Conservation (phyloP, 2,329 filamentous ascomycete species). For the Alternaria arborescens region DNA sequence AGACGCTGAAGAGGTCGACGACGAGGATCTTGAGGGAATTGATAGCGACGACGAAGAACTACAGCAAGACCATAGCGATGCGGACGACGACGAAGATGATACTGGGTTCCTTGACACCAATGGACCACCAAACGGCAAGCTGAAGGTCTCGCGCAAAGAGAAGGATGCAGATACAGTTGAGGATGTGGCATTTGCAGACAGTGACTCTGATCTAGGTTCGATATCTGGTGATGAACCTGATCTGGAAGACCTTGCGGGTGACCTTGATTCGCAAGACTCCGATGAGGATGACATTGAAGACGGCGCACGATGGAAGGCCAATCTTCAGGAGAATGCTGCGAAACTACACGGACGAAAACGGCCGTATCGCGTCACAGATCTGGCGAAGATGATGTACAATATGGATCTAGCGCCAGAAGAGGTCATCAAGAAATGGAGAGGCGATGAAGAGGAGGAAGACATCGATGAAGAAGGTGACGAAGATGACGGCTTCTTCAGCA, state of each 20-base stretch:
- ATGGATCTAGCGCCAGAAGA: slow-evolving; percentile 76
- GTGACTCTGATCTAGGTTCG: slow-evolving; percentile 94
- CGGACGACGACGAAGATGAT: slow-evolving; percentile 63
- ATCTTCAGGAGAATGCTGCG: slow-evolving; percentile 78
- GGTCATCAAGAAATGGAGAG: slow-evolving; percentile 81
- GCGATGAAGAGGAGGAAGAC: slow-evolving; percentile 64
- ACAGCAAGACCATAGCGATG: slow-evolving; percentile 56
- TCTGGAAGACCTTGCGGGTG: slow-evolving; percentile 50
- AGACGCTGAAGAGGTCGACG: slow-evolving; percentile 60
- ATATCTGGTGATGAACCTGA: slow-evolving; percentile 68
- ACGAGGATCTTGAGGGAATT: slow-evolving; percentile 58
- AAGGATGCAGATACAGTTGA: slow-evolving; percentile 56
- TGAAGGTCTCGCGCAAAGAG: slow-evolving; percentile 40
- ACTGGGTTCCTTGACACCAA: slow-evolving; percentile 53
- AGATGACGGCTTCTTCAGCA: slow-evolving; percentile 71
- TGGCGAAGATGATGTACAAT: slow-evolving; percentile 90
- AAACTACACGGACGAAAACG: slow-evolving; percentile 74
- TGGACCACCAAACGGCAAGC: slow-evolving; percentile 51
- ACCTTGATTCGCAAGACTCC: slow-evolving; percentile 63
- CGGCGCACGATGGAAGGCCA: slow-evolving; percentile 86
- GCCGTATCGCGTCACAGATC: slow-evolving; percentile 79
- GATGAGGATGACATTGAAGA: slow-evolving; percentile 72
- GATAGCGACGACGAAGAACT: slow-evolving; percentile 64
- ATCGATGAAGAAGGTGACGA: slow-evolving; percentile 67
- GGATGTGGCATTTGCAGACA: slow-evolving; percentile 91